Percentiles rank a stretch among this genome's conserved stretches.
Conservation (phyloP, 2,329 filamentous ascomycete genomes). For the Xylaria digitata region DNA sequence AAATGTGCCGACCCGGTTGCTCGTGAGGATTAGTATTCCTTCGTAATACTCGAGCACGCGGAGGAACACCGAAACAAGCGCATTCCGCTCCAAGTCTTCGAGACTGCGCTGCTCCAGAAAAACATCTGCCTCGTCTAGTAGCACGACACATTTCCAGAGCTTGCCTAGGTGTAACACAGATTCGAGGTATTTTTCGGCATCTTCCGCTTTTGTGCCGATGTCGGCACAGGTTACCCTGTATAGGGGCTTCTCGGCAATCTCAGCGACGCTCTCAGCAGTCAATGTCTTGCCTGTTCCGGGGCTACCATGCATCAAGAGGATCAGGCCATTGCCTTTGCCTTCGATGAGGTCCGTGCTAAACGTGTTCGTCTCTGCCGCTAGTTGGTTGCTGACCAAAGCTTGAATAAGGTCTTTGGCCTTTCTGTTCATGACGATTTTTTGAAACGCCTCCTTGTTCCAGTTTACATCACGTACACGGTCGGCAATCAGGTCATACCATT, state of each 20-base stretch:
- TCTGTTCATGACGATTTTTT: slow-evolving; percentile 17
- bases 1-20: slow-evolving; percentile 32
- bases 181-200: slow-evolving; percentile 22
- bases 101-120: slow-evolving; percentile 19
- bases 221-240: slow-evolving; percentile 27
- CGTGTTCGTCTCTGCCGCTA: slow-evolving; percentile 3
- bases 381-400: slow-evolving; percentile 9
- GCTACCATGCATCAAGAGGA: slow-evolving; percentile 21
- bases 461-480: slow-evolving; percentile 6
- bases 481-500: slow-evolving; percentile 18
- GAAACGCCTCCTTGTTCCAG: slow-evolving; percentile 25
- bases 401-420: not conserved
- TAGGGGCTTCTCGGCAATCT: slow-evolving; percentile 24
- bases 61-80: slow-evolving; percentile 30
- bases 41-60: slow-evolving; percentile 33
- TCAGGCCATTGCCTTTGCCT: slow-evolving; percentile 27
- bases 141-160: slow-evolving; percentile 21
- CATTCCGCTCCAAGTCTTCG: slow-evolving; percentile 23
- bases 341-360: slow-evolving; percentile 3
- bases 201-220: slow-evolving; percentile 26
- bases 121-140: slow-evolving; percentile 31
- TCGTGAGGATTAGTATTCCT: slow-evolving; percentile 33
- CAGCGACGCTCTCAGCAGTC: slow-evolving; percentile 31
- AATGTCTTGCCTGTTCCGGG: slow-evolving; percentile 29
- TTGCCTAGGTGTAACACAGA: slow-evolving; percentile 21